phyloP scores from a whole-genome alignment of 169 alveolate species.

The Cryptosporidium bovis region DNA sequence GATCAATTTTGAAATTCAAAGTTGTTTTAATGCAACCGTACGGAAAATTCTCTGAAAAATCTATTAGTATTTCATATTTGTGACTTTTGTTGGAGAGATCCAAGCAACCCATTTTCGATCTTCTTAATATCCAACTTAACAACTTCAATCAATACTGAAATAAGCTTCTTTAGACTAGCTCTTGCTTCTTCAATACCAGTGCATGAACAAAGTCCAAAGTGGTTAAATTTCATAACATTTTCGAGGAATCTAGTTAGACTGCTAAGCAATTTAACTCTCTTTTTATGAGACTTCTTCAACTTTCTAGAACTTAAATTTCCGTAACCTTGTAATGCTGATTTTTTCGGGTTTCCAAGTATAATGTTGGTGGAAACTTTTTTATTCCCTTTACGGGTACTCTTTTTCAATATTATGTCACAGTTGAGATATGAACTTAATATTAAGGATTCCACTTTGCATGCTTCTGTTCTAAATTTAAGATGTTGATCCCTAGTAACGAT shows the following conservation, averaged over 20 bases:
- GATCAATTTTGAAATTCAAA: too few species aligned
- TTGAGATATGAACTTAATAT: background rate
- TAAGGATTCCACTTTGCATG: background rate
- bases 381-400: background rate
- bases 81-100: too few species aligned
- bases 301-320: background rate
- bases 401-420: background rate
- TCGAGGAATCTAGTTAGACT: background rate
- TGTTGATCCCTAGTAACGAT: background rate
- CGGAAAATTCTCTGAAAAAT: too few species aligned
- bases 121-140: slow-evolving; percentile 2
- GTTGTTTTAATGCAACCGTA: too few species aligned
- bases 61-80: too few species aligned
- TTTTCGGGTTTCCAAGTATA: background rate
- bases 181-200: slow-evolving; percentile 27
- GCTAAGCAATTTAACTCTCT: background rate
- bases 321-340: background rate
- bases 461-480: background rate
- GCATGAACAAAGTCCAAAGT: background rate
- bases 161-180: background rate
- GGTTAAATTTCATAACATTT: background rate
- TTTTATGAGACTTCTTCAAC: background rate
- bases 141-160: background rate
- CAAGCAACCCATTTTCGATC: background rate
- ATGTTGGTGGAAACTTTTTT: background rate